Evolutionary conservation across 225 moss, liverwort and hornwort species (phyloP), one percentile per base, ranked within the genome.

Genomic region (Sphagnum contortum): DNA sequence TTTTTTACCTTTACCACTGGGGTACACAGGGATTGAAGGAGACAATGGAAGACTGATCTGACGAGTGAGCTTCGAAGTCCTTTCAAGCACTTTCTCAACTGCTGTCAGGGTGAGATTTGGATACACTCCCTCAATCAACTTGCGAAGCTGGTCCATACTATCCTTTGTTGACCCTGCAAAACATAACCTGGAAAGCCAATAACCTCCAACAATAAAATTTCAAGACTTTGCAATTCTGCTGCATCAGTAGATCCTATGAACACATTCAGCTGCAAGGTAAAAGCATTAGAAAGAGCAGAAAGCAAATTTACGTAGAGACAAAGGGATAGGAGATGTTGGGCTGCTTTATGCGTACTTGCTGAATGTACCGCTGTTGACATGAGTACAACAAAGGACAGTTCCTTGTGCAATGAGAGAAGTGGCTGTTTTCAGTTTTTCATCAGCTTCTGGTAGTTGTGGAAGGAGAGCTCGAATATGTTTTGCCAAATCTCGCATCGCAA

Each of bases 21-120:
- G 87, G 69, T 80, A 90, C 55, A 73, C 74, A 44, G 84, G 89
- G 56, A 76, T 80, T 61, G 77, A 74, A 59, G 84, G 87, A 54
- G 87, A 78, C 75, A 89, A 65, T 10, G 79, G 76, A 65, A 82
- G 80, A 65, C 84, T 87, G 52, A 64, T 73, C 71, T 90, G 84
- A 62, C 80, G 73, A 51, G 71, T 68, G 68, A 87, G 59, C 52
- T 61, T 55, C 60, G 79, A 66, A 56, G 67, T 83, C n/a, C 70
- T 73, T 50, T 72, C 75, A 8, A 75, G 72, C 48, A 82, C 71
- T 14, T 64, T 64, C 72, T 78, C 77, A 14, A 69, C 65, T n/a
- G 79, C 74, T 60, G 87, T 64, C 69, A 90, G 68, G 68, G 65
- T 78, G 48, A 87, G 76, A 68, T 89, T 80, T 71, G 87, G 89